Percentiles rank a stretch among this genome's conserved stretches.
Evolutionary conservation across 139 green algal genomes (phyloP).

Genomic region (Chlorella vulgaris): DNA sequence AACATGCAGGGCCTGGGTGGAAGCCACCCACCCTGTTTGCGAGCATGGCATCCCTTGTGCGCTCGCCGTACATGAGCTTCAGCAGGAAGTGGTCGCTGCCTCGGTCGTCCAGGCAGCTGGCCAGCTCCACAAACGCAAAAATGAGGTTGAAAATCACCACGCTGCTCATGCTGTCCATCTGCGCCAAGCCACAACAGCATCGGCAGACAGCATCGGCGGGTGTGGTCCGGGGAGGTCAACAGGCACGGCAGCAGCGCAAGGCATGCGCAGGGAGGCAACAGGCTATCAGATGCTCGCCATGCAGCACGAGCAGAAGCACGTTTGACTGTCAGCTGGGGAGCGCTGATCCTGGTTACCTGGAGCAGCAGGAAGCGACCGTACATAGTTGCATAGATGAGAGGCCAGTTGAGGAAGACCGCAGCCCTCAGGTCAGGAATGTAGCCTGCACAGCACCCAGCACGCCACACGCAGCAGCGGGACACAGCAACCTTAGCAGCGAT

Average conservation of each 20-base stretch:
- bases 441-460: no score
- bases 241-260: neutral
- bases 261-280: neutral
- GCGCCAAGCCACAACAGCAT: neutral
- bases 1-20: no score
- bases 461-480: no score
- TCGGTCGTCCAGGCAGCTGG: slow-evolving; percentile 8
- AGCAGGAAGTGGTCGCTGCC: slow-evolving; percentile 19
- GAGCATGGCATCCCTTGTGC: slow-evolving; percentile 33
- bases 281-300: neutral
- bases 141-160: slow-evolving; percentile 39
- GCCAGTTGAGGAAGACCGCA: slow-evolving; percentile 31
- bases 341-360: no score
- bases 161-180: slow-evolving; percentile 27
- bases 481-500: neutral
- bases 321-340: no score
- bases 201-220: no score
- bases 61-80: slow-evolving; percentile 40
- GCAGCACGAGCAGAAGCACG: no score
- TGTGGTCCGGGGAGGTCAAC: no score
- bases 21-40: slow-evolving; percentile 12
- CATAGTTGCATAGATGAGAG: slow-evolving; percentile 46
- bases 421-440: slow-evolving; percentile 37
- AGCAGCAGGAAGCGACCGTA: slow-evolving; percentile 61
- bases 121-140: slow-evolving; percentile 28